Evolutionary conservation across 2,329 filamentous ascomycete genomes (phyloP), one percentile per base, ranked within the genome.

Genomic region (Dothidotthia symphoricarpi): DNA sequence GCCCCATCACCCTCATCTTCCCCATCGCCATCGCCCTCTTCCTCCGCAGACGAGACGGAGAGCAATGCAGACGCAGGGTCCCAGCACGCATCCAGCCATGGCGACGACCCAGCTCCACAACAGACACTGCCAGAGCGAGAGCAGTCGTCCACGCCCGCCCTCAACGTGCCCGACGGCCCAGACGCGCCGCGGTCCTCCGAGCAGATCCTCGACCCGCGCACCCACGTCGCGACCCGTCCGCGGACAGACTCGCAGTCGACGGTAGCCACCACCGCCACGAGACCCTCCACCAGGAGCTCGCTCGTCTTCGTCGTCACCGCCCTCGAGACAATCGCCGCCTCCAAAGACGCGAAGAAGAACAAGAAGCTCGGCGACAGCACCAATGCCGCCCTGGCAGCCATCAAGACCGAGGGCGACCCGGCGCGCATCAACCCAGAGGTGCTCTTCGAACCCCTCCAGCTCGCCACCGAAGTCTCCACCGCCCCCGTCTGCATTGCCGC

Each of bases 221-320:
- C 46, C 25, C 55, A 60, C 25, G 24, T 43, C 29, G 47, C 45
- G 22, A 43, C 38, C 33, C 72, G 77, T 39, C 55, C 70, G 39
- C 73, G 80, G 41, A 82, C 80, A 12, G 79, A 81, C 61, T 82
- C 80, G 19, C 72, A 77, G 47, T 81, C 80, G 13, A 81, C 79
- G 3, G 55, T 47, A 7, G 61, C 61, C 17, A 75, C 75, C 14
- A 69, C 73, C 3, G 75, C 73, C 9, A 74, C 73, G 11, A 69
- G 75, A 29, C 73, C 74, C 59, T 78, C 81, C 63, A 85, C 81
- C 55, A 85, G 95, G 74, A 95, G 85, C 77, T 97, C 93, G 53
- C 83, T 95, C 59, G 90, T 96, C 59, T 98, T 98, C 66, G 88
- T 98, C 59, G 83, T 94, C 61, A 90, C 87, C 61, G 91, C 93